Conservation (phyloP, 1,139 yeast species). For the Debaryomycetaceae sp. region DNA sequence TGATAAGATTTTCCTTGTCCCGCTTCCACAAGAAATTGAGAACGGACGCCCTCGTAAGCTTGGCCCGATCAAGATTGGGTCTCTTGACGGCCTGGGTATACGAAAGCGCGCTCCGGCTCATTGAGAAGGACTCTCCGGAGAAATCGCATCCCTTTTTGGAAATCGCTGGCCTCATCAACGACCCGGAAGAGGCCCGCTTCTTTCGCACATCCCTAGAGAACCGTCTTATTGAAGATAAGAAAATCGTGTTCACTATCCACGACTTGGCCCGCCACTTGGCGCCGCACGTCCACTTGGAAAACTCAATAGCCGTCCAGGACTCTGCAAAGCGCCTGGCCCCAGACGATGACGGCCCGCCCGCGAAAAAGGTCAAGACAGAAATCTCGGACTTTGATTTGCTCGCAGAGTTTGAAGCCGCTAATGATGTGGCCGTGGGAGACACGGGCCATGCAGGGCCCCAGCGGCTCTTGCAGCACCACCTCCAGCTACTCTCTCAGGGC, state of each 20-base stretch:
- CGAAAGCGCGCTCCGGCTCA: conserved; percentile 40
- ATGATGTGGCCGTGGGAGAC: conserved; percentile 1
- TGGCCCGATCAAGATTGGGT: conserved; percentile 66
- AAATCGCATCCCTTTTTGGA: conserved; percentile 18
- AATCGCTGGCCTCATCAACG: conserved; percentile 28
- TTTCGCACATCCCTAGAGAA: conserved; percentile 22
- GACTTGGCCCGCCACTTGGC: conserved; percentile 43
- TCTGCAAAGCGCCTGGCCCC: conserved; percentile 17
- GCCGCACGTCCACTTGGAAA: conserved; percentile 31
- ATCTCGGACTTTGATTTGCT: conserved; percentile 9
- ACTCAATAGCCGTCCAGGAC: conserved; percentile 23
- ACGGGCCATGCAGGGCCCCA: conserved; percentile 7
- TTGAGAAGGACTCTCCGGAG: conserved; percentile 49
- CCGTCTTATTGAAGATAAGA: conserved; percentile 27
- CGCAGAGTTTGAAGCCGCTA: conserved; percentile 10
- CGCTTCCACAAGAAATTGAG: conserved; percentile 62
- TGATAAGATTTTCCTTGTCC: conserved; percentile 53
- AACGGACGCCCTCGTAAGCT: conserved; percentile 47
- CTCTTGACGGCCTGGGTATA: conserved; percentile 56
- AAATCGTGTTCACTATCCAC: conserved; percentile 37
- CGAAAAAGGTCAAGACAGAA: conserved; percentile 1
- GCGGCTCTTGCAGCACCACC: conserved; percentile 24
- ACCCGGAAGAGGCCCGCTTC: conserved; percentile 26
- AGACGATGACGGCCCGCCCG: conserved; percentile 6
- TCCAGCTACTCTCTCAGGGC: conserved; percentile 38